Evolutionary conservation across 176 grass and related monocot genomes (phyloP).

Genomic region (Leersia perrieri): DNA sequence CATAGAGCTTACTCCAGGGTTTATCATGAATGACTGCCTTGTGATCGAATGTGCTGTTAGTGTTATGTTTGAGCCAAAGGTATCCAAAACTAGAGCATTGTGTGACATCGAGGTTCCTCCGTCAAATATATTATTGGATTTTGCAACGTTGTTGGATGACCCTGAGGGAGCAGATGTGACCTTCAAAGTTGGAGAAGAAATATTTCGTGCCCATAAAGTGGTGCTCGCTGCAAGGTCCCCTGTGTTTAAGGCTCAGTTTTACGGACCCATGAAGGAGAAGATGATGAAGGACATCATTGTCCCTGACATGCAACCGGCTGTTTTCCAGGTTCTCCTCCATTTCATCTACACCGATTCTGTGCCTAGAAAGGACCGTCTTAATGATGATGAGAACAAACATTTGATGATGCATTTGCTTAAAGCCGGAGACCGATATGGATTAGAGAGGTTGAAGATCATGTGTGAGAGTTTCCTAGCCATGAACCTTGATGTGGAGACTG

Average conservation of each 20-base stretch:
- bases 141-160: neutral
- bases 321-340: conserved; percentile 42
- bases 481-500: conserved; percentile 7
- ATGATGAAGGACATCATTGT: no score
- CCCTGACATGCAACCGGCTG: conserved; percentile 15
- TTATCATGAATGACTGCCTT: conserved; percentile 20
- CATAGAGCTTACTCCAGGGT: conserved; percentile 8
- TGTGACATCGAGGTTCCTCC: no score
- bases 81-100: neutral
- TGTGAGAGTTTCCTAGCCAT: conserved; percentile 13
- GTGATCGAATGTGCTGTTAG: conserved; percentile 28
- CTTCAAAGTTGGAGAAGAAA: conserved; percentile 22
- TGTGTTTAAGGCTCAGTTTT: no score
- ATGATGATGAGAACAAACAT: neutral
- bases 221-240: conserved; percentile 40
- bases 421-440: conserved; percentile 29
- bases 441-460: conserved; percentile 25
- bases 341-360: conserved; percentile 40
- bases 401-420: conserved; percentile 17
- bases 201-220: conserved; percentile 24
- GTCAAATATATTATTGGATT: conserved; percentile 12
- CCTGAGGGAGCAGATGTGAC: conserved; percentile 7
- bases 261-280: no score
- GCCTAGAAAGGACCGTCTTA: conserved; percentile 3
- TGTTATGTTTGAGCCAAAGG: neutral